Evolutionary conservation across 2,329 filamentous ascomycete species (phyloP).

Genomic region (Ascomycota sp.): DNA sequence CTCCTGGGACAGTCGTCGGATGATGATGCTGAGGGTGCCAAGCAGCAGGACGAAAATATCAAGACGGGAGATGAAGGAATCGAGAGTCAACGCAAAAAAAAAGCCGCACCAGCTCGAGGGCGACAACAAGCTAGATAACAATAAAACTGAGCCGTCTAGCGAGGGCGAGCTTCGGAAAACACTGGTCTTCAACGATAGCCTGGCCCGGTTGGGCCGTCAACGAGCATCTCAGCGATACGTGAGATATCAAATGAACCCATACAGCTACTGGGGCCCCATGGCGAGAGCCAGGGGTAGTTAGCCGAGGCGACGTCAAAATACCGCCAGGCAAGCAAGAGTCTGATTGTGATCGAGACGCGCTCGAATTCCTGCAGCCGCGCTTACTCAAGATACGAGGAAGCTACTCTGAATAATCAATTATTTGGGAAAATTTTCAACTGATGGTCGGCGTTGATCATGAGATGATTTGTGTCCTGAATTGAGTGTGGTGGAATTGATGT

Average conservation of each 20-base stretch:
- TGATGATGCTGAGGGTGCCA: constrained; percentile 11
- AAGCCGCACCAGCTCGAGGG: constrained; percentile 2
- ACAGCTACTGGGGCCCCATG: constrained; percentile 88
- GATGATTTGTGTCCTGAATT: too few relatives aligned
- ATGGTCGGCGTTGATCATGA: too few relatives aligned
- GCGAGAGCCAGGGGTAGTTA: constrained; percentile 22
- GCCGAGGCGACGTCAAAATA: neutral
- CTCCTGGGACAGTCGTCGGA: constrained; percentile 13
- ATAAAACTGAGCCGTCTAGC: constrained; percentile 4
- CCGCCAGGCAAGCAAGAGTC: neutral
- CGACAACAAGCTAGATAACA: constrained; percentile 4
- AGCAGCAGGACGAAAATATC: constrained; percentile 1
- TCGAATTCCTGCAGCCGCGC: too few relatives aligned
- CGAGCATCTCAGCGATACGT: constrained; percentile 48
- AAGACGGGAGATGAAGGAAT: constrained; percentile 2
- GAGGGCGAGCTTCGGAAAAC: constrained; percentile 34
- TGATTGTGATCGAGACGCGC: too few relatives aligned
- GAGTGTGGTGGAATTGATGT: too few relatives aligned
- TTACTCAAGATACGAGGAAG: too few relatives aligned
- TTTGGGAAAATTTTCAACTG: too few relatives aligned
- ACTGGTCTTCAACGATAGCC: constrained; percentile 50
- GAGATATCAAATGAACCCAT: constrained; percentile 76
- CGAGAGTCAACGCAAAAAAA: constrained; percentile 3
- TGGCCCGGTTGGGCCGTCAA: constrained; percentile 57
- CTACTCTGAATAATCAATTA: too few relatives aligned